Evolutionary conservation across 768 basidiomycete species (phyloP), one percentile per base, ranked within the genome.

Genomic region (Boletus tomentosulus): DNA sequence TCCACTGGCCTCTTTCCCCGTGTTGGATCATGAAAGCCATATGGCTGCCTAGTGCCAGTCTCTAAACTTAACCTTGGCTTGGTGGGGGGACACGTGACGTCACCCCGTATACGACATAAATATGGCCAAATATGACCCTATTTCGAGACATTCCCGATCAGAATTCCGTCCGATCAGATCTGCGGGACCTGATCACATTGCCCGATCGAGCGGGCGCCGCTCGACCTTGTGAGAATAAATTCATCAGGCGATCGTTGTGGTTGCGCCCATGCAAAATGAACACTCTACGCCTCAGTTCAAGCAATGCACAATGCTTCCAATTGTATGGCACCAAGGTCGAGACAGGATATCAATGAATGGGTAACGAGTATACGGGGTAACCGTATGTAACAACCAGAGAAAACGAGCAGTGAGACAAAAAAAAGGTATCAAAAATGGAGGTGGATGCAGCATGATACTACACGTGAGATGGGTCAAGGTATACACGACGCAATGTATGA

Each of bases 341-440:
- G 63, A 53, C 56, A 54, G 70, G 63, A 69, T 71, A 69, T 71
- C 68, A 62, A 64, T 57, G 59, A 59, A 62, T 56, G 66, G 68
- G 68, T 68, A 68, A 71, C 57, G 49, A 55, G 57, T 70, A 57
- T 71, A 71, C 68, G 70, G 69, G 70, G 70, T 70, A 70, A 68
- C 70, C 68, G 68, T 57, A 71, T 70, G 64, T 57, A 59, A 66
- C 64, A 64, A 59, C 55, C 62, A 58, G 61, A 57, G 57, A 10
- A 42, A 46, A 46, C 57, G 54, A 57, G 45, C 22, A 57, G 41
- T 34, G 57, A 43, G 30, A 46, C 19, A 43, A 47, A 45, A 49
- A 48, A 57, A 61, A 68, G 68, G 70, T 71, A 71, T 69, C 70
- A 67, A 70, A 69, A 64, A 59, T 58, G 61, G 61, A 51, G 57